Evolutionary conservation across 768 basidiomycete genomes (phyloP), one percentile per base, ranked within the genome.

Genomic region (Tremella fuciformis): DNA sequence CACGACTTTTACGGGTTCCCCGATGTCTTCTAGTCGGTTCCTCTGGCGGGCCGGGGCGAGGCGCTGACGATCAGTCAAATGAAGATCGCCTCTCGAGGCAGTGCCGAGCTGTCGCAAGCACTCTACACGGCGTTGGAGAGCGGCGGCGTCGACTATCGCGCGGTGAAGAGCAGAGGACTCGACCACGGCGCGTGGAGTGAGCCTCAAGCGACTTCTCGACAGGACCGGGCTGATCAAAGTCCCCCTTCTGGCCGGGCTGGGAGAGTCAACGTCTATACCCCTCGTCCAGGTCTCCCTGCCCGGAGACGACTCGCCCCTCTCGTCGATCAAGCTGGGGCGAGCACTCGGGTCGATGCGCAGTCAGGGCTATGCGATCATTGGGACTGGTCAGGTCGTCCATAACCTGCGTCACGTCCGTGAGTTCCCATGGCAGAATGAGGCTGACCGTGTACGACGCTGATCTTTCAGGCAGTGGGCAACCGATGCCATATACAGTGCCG

Each of bases 1-100:
- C 71, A 73, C 58, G 74, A 76, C 52, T 76, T 71, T 51, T 69
- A 70, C 40, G 59, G 59, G 16, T 76, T 76, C 61, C 74, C 74
- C 9, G 55, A 60, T 46, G 57, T 67, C 16, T 71, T 59, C 46
- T 76, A 34, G 29, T 34, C 29, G 11, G 29, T 34, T 11, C 29
- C 29, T 34, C 29, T 34, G 6, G 29, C 11, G 6, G 29, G 29
- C 29, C 6, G 11, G 4, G 29, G 11, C 29, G 4, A 11, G 6
- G 11, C 11, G 29, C 29, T 34, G 29, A 34, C 6, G 29, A 34
- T 11, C 29, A 34, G 29, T 11, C 29, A 34, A 11, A 34, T 34
- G 29, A 34, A 34, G 29, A 34, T 34, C 11, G 29, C 29, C 29
- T 34, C 29, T 34, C 29, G 29, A 34, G 29, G 29, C 11, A 34